Percentiles rank a stretch among this genome's conserved stretches.
Conservation (phyloP, 352 stramenopile species). For the Globisporangium canariense region DNA sequence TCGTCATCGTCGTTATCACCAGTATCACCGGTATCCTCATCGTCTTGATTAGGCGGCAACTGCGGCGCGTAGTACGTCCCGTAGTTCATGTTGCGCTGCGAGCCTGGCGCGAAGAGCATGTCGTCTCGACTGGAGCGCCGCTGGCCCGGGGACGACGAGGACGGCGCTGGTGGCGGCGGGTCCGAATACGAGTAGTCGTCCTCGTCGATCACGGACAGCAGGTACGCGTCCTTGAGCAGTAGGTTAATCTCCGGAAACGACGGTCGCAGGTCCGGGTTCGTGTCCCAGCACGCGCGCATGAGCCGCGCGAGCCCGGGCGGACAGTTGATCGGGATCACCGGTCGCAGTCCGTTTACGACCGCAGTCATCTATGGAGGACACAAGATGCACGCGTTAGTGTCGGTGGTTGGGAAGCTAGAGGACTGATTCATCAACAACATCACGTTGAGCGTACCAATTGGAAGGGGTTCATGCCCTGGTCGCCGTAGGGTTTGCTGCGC, state of each 20-base stretch:
- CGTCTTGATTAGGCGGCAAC: constrained; percentile 11
- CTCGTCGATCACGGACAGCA: constrained; percentile 53
- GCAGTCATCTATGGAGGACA: constrained; percentile 66
- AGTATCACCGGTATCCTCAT: constrained; percentile 3
- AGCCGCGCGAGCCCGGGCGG: constrained; percentile 66
- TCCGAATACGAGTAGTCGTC: constrained; percentile 54
- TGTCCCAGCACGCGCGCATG: constrained; percentile 85
- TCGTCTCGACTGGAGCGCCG: constrained; percentile 37
- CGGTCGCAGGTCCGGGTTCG: constrained; percentile 60
- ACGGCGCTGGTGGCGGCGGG: constrained; percentile 23
- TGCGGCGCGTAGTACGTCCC: constrained; percentile 21
- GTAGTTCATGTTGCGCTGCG: constrained; percentile 21
- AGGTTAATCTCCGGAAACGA: constrained; percentile 81
- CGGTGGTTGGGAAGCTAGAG: background rate
- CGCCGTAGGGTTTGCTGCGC: constrained; percentile 84
- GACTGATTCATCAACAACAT: background rate
- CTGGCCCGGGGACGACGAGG: constrained; percentile 28
- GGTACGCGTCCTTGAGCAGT: constrained; percentile 70
- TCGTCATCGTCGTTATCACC: background rate
- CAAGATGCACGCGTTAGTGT: constrained; percentile 9
- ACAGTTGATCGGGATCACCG: constrained; percentile 82
- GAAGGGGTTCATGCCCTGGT: constrained; percentile 89
- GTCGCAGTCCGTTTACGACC: constrained; percentile 80
- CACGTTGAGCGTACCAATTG: constrained; percentile 54
- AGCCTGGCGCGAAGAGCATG: constrained; percentile 17